phyloP scores from a whole-genome alignment of 2,329 filamentous ascomycete species.

The Trichoderma sp. region DNA sequence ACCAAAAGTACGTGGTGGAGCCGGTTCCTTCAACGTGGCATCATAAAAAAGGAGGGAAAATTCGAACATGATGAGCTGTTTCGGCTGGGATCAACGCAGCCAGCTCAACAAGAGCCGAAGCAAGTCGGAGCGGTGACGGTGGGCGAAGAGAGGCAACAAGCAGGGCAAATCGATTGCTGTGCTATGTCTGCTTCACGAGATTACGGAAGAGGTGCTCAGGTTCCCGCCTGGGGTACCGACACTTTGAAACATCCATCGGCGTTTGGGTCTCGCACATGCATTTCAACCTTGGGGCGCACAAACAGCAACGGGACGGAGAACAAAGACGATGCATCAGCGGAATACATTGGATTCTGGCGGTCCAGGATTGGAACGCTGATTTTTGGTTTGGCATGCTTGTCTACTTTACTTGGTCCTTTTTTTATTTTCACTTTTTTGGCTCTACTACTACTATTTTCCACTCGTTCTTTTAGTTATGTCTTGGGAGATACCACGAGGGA shows the following conservation, averaged over 20 bases:
- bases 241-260: constrained; percentile 17
- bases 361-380: constrained; percentile 1
- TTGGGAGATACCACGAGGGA: constrained; percentile 17
- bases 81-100: neutral
- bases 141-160: neutral
- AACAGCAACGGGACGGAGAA: constrained; percentile 13
- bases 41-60: neutral
- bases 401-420: neutral
- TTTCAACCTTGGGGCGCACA: constrained; percentile 24
- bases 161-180: neutral
- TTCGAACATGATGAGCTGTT: neutral
- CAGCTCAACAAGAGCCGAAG: neutral
- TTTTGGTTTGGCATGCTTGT: neutral
- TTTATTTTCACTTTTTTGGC: neutral
- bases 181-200: constrained; percentile 5
- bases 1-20: constrained; percentile 12
- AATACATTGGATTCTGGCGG: constrained; percentile 2
- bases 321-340: constrained; percentile 19
- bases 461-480: neutral
- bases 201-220: constrained; percentile 2
- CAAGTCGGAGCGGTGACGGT: neutral
- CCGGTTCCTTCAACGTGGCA: constrained; percentile 14
- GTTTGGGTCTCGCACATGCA: constrained; percentile 22
- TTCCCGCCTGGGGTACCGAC: neutral
- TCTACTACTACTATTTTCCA: neutral